phyloP scores from a whole-genome alignment of 139 green algal genomes.

The Picochlorum sp. region DNA sequence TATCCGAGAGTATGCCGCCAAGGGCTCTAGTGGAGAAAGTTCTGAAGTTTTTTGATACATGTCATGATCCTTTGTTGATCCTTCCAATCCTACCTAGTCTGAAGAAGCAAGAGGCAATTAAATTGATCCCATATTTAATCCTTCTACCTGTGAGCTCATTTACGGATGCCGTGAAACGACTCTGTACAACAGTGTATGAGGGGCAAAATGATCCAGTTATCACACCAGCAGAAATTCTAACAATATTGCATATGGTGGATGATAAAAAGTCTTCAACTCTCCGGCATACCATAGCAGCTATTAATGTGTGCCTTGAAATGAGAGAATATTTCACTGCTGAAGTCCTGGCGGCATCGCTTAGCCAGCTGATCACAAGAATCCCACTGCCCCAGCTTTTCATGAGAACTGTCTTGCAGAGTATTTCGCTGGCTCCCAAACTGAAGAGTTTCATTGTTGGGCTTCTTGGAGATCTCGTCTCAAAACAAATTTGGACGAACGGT shows the following conservation, averaged over 20 bases:
- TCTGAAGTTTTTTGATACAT: slow-evolving; percentile 10
- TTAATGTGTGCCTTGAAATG: slow-evolving; percentile 46
- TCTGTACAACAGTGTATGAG: slow-evolving; percentile 7
- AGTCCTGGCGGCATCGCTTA: slow-evolving; percentile 21
- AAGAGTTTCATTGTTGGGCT: slow-evolving; percentile 46
- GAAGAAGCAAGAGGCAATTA: slow-evolving; percentile 15
- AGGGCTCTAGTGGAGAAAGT: slow-evolving; percentile 27
- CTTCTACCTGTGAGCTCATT: slow-evolving; percentile 20
- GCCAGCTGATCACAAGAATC: slow-evolving; percentile 23
- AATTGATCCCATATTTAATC: slow-evolving; percentile 33
- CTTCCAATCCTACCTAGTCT: slow-evolving; percentile 33
- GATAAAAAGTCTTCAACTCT: slow-evolving; percentile 15
- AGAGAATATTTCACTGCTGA: slow-evolving; percentile 20
- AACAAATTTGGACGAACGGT: slow-evolving; percentile 57
- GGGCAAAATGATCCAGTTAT: slow-evolving; percentile 28
- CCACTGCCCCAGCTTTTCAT: slow-evolving; percentile 33
- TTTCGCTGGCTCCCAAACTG: slow-evolving; percentile 43
- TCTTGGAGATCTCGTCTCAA: slow-evolving; percentile 46
- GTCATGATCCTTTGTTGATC: slow-evolving; percentile 16
- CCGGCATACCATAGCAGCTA: slow-evolving; percentile 40
- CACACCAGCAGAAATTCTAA: slow-evolving; percentile 49
- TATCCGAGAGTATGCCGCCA: slow-evolving; percentile 28
- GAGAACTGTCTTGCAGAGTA: slow-evolving; percentile 47
- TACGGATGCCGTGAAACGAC: slow-evolving; percentile 11
- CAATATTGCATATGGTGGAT: slow-evolving; percentile 50